These are phyloP conservation scores for Silene latifolia DNA, from an alignment of 148 eudicot species.

Conservation along the genomic window DNA sequence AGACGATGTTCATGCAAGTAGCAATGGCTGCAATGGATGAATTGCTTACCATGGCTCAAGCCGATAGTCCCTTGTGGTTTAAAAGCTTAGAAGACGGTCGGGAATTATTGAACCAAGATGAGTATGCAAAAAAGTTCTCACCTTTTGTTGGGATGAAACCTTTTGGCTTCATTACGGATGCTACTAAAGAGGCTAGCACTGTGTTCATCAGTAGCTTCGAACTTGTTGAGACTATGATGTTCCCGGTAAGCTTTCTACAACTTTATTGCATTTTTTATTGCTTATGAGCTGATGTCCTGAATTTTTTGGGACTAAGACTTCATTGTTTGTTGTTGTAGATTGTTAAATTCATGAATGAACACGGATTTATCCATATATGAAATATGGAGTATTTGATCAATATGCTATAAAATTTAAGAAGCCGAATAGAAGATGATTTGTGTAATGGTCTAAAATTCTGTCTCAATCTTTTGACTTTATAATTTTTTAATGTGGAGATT, in stretches of 20 bases:
- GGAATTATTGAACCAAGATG: constrained; percentile 59
- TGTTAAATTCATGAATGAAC: too few relatives aligned
- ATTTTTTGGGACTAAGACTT: not conserved
- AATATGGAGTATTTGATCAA: too few relatives aligned
- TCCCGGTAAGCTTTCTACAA: constrained; percentile 38
- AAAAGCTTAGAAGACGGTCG: constrained; percentile 45
- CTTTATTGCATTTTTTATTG: not conserved
- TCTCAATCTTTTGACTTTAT: too few relatives aligned
- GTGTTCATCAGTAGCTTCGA: constrained; percentile 45
- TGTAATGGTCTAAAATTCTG: too few relatives aligned
- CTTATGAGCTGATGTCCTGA: not conserved
- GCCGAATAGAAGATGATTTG: too few relatives aligned
- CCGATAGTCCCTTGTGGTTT: constrained; percentile 62
- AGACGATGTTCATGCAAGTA: constrained; percentile 51
- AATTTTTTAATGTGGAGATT: too few relatives aligned
- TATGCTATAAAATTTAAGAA: too few relatives aligned
- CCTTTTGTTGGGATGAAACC: constrained; percentile 47
- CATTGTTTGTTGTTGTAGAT: too few relatives aligned
- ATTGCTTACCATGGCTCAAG: constrained; percentile 54
- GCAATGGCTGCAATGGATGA: constrained; percentile 75
- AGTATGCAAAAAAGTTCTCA: constrained; percentile 47
- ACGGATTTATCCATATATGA: too few relatives aligned
- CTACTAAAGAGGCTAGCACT: constrained; percentile 54
- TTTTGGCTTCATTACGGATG: constrained; percentile 51
- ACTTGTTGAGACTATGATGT: constrained; percentile 60